A percentile compares a stretch with the other conserved stretches of the same genome.
These are phyloP conservation scores for Flaveria brownii DNA, from an alignment of 129 eudicot genomes.

Conservation along the genomic window DNA sequence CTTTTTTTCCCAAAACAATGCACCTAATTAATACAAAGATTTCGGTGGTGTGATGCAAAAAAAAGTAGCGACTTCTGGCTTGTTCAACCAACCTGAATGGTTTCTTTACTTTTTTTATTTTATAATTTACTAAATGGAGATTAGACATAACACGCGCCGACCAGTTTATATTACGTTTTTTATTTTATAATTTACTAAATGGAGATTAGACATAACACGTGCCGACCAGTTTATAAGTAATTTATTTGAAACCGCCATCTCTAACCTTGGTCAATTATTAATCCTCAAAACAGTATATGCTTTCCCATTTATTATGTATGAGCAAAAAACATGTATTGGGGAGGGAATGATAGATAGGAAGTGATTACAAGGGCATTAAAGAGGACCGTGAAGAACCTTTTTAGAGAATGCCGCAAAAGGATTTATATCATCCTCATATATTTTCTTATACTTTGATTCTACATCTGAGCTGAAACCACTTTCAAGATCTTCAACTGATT, in stretches of 20 bases:
- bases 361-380: background rate
- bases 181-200: background rate
- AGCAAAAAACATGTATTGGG: background rate
- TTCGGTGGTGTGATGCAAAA: background rate
- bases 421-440: slow-evolving; percentile 95
- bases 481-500: slow-evolving; percentile 76
- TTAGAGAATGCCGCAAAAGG: slow-evolving; percentile 99
- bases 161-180: background rate
- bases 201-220: background rate
- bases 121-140: background rate
- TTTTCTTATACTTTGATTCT: slow-evolving; percentile 97
- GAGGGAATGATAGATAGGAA: too few species aligned
- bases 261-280: too few species aligned
- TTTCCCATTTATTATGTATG: background rate
- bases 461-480: slow-evolving; percentile 96
- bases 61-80: background rate
- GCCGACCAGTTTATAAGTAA: background rate
- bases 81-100: background rate
- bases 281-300: background rate
- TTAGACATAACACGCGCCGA: background rate
- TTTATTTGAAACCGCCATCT: too few species aligned
- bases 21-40: background rate
- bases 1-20: too few species aligned
- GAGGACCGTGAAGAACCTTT: slow-evolving; percentile 53
- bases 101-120: background rate